Conservation (phyloP, 371 early-diverging fungal species). For the Polyrhizophydium stewartii region DNA sequence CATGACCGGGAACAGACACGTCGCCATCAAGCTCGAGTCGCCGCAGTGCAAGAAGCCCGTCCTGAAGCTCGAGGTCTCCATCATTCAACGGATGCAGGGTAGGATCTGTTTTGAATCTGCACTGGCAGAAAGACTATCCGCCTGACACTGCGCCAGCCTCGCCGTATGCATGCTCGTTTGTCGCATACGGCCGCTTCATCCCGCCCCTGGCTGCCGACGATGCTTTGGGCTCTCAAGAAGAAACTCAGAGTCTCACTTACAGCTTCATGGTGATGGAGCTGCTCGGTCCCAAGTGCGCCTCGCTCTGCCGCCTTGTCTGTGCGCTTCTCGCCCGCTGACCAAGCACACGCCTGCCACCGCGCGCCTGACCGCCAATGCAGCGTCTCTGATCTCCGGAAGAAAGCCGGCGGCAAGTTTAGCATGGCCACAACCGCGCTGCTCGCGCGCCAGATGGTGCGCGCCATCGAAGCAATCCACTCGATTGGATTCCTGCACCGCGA, state of each 20-base stretch:
- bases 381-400: conserved; percentile 51
- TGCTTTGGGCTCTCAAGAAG: not conserved
- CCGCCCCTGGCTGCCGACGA: conserved; percentile 13
- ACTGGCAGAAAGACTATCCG: not conserved
- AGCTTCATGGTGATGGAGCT: conserved; percentile 62
- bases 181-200: conserved; percentile 43
- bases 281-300: conserved; percentile 48
- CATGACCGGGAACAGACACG: conserved; percentile 27
- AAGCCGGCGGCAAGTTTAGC: conserved; percentile 34
- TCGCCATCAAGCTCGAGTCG: conserved; percentile 65
- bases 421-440: conserved; percentile 53
- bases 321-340: not conserved
- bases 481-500: conserved; percentile 62
- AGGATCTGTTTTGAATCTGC: not conserved
- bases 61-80: conserved; percentile 53
- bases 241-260: conserved; percentile 10
- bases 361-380: conserved; percentile 19
- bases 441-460: conserved; percentile 48
- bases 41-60: conserved; percentile 41
- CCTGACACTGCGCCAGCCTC: not conserved
- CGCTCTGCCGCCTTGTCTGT: not conserved
- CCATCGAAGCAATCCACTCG: conserved; percentile 47
- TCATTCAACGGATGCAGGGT: conserved; percentile 47
- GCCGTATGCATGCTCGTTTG: conserved; percentile 29
- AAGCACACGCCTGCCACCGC: not conserved